phyloP scores from a whole-genome alignment of 345 rosid species.

The Rhodomyrtus tomentosa region DNA sequence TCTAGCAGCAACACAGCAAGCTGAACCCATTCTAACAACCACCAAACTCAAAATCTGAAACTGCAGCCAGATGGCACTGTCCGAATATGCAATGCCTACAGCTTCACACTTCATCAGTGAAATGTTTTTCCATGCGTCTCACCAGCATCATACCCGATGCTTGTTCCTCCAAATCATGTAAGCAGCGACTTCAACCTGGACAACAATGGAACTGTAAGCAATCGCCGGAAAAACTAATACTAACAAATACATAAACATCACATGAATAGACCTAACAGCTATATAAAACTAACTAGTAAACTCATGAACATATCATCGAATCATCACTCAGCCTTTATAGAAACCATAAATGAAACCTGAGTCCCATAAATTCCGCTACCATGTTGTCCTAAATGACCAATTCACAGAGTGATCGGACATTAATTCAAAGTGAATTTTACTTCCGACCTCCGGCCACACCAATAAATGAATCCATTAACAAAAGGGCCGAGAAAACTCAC shows the following conservation, averaged over 20 bases:
- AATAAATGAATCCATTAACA: not conserved
- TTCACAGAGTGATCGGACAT: not conserved
- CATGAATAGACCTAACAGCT: not conserved
- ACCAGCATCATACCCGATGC: not conserved
- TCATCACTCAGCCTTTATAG: not conserved
- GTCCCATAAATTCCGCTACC: not conserved
- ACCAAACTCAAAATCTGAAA: conserved; percentile 5
- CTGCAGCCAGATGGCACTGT: conserved; percentile 6
- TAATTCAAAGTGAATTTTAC: not conserved
- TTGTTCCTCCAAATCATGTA: not conserved
- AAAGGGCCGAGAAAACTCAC: not conserved
- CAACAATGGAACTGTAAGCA: not conserved
- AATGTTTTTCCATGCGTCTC: not conserved
- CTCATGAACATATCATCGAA: not conserved
- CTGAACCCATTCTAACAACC: conserved; percentile 66
- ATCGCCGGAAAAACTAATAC: not conserved
- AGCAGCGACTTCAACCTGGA: not conserved
- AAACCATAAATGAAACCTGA: not conserved
- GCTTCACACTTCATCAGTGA: not conserved
- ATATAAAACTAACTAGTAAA: not conserved
- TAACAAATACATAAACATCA: not conserved
- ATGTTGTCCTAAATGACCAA: not conserved
- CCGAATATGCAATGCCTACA: conserved; percentile 11
- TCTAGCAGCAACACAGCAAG: conserved; percentile 94
- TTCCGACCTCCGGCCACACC: not conserved